Conservation (phyloP, 2,329 filamentous ascomycete species). For the Podosphaera aphanis region DNA sequence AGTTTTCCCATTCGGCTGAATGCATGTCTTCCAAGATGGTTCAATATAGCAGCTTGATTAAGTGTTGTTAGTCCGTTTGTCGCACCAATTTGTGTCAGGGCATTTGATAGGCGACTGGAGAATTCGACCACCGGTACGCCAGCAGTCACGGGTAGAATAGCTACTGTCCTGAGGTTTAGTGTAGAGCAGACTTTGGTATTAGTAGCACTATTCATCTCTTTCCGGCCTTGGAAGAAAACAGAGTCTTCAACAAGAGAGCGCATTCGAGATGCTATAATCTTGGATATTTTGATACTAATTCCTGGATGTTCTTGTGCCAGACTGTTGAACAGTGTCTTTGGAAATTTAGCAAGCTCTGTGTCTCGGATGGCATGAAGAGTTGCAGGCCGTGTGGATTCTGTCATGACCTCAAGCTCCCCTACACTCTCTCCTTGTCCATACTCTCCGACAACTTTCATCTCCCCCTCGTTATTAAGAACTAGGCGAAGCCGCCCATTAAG, state of each 20-base stretch:
- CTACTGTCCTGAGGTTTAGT: constrained; percentile 77
- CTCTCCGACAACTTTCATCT: constrained; percentile 71
- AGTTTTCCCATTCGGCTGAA: constrained; percentile 96
- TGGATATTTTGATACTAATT: constrained; percentile 97
- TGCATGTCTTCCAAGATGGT: constrained; percentile 83
- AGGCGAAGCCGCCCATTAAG: constrained; percentile 76
- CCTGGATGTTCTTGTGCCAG: constrained; percentile 89
- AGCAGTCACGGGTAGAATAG: constrained; percentile 70
- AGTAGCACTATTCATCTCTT: constrained; percentile 33
- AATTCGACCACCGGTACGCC: constrained; percentile 93
- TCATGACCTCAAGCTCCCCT: constrained; percentile 88
- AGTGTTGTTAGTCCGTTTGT: constrained; percentile 76
- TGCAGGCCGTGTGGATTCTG: constrained; percentile 72
- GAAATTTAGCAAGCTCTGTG: constrained; percentile 88
- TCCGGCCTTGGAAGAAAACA: constrained; percentile 38
- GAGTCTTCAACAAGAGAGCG: constrained; percentile 67
- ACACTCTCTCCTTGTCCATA: constrained; percentile 96
- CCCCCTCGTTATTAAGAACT: constrained; percentile 59
- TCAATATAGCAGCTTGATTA: constrained; percentile 81
- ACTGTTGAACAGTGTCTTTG: constrained; percentile 89
- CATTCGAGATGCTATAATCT: constrained; percentile 94
- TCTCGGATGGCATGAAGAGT: constrained; percentile 91
- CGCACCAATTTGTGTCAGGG: constrained; percentile 70
- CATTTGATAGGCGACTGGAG: constrained; percentile 66
- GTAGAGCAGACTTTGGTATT: constrained; percentile 57